A percentile compares a stretch with the other conserved stretches of the same genome.
Evolutionary conservation across 805 yeast genomes (phyloP).

Genomic region (Wickerhamiella alocasiicola): DNA sequence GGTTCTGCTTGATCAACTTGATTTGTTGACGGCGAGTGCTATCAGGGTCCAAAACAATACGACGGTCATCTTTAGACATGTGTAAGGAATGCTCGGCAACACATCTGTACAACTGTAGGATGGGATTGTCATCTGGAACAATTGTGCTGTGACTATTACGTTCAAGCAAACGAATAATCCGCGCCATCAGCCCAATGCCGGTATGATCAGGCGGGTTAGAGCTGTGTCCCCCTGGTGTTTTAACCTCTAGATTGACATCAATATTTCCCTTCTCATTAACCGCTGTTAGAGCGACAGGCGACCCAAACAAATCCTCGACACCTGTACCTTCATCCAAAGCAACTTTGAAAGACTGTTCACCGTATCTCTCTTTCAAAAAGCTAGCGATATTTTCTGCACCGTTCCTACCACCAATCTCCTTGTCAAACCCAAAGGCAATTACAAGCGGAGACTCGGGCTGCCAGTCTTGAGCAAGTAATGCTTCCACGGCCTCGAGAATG

Average conservation of each 20-base stretch:
- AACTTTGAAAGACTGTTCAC: conserved; percentile 48
- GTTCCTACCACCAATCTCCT: conserved; percentile 51
- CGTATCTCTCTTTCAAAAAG: conserved; percentile 41
- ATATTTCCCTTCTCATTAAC: conserved; percentile 54
- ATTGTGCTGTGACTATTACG: conserved; percentile 39
- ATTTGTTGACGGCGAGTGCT: conserved; percentile 15
- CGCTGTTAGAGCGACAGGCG: conserved; percentile 41
- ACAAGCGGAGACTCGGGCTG: conserved; percentile 50
- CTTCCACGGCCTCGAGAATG: conserved; percentile 52
- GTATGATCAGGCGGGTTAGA: conserved; percentile 74
- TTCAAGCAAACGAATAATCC: conserved; percentile 47
- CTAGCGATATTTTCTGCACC: conserved; percentile 51
- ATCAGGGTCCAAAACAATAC: conserved; percentile 16
- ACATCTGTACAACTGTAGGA: conserved; percentile 47
- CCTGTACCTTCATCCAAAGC: conserved; percentile 63
- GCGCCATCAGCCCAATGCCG: conserved; percentile 60
- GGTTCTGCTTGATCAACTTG: conserved; percentile 14
- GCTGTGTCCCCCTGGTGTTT: conserved; percentile 69
- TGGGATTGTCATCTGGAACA: conserved; percentile 49
- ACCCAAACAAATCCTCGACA: conserved; percentile 31
- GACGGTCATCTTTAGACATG: conserved; percentile 15
- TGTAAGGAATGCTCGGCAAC: conserved; percentile 33
- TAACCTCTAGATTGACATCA: conserved; percentile 37
- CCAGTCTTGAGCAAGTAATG: conserved; percentile 40
- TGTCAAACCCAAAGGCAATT: conserved; percentile 67